phyloP scores from a whole-genome alignment of 768 basidiomycete species.

The Chiua virens region DNA sequence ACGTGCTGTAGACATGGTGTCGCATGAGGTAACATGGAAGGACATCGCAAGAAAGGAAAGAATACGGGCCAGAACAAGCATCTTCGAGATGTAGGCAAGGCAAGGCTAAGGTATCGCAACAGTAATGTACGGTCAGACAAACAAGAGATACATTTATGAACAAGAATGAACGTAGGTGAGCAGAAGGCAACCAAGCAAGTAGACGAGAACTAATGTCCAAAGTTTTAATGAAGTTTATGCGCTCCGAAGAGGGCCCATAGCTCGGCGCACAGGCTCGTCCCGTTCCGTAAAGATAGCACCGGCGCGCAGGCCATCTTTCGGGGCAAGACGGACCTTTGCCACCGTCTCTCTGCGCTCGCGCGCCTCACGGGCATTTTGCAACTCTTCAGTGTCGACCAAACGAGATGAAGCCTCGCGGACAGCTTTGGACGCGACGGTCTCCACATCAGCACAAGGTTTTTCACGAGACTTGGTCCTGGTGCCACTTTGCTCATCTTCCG shows the following conservation, averaged over 20 bases:
- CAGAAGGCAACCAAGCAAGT: neutral
- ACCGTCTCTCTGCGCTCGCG: constrained; percentile 27
- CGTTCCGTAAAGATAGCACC: constrained; percentile 28
- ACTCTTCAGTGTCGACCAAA: constrained; percentile 1
- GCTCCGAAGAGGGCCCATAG: constrained; percentile 30
- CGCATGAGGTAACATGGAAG: constrained; percentile 1
- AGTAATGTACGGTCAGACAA: neutral
- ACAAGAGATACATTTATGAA: neutral
- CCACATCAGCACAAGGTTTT: constrained; percentile 1
- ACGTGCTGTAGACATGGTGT: constrained; percentile 5
- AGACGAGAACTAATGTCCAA: neutral
- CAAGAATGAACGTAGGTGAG: constrained; percentile 9
- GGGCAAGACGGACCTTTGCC: constrained; percentile 22
- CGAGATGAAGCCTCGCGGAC: neutral
- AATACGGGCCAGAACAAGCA: neutral
- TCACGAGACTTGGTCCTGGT: neutral
- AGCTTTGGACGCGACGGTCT: constrained; percentile 6
- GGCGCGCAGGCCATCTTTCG: constrained; percentile 30
- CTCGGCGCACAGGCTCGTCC: constrained; percentile 30
- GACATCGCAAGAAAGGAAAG: constrained; percentile 4
- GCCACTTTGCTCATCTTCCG: constrained; percentile 17
- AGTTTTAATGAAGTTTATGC: constrained; percentile 2
- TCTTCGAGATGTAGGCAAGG: constrained; percentile 10
- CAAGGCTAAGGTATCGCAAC: constrained; percentile 13
- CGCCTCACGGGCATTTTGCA: constrained; percentile 18